Conservation (phyloP, 2,329 filamentous ascomycete genomes). For the Pseudocercospora pini-densiflorae region DNA sequence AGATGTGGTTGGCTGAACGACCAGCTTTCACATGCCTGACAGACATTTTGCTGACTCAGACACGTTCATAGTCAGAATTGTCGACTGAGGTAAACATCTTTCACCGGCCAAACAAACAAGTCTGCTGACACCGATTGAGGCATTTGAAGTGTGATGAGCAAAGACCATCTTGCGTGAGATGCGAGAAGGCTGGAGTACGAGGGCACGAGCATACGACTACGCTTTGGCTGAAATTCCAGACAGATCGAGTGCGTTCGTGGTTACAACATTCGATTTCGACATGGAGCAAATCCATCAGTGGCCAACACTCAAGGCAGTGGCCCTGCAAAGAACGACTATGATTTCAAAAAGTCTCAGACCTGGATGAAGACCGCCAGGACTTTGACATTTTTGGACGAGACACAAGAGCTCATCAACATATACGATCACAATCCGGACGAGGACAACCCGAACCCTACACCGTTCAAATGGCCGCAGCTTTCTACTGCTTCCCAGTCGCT, state of each 20-base stretch:
- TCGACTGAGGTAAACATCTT: not conserved
- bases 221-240: not conserved
- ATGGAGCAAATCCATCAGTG: constrained; percentile 38
- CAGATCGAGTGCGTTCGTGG: constrained; percentile 37
- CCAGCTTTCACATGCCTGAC: not conserved
- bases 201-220: not conserved
- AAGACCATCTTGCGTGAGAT: constrained; percentile 36
- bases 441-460: constrained; percentile 21
- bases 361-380: constrained; percentile 38
- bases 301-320: constrained; percentile 33
- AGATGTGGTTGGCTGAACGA: not conserved
- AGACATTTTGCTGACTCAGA: not conserved
- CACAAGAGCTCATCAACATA: constrained; percentile 39
- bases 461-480: constrained; percentile 17
- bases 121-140: constrained; percentile 26
- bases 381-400: constrained; percentile 41
- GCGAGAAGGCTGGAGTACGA: constrained; percentile 32
- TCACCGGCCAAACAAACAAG: not conserved
- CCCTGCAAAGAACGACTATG: constrained; percentile 37
- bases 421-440: constrained; percentile 37
- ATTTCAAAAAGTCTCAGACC: constrained; percentile 32
- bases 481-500: constrained; percentile 8
- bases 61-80: constrained; percentile 31
- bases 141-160: constrained; percentile 40
- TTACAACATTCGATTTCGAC: constrained; percentile 40